Base-by-base conservation (phyloP, 2,329 filamentous ascomycete species). In the Lecanosticta acicola region DNA sequence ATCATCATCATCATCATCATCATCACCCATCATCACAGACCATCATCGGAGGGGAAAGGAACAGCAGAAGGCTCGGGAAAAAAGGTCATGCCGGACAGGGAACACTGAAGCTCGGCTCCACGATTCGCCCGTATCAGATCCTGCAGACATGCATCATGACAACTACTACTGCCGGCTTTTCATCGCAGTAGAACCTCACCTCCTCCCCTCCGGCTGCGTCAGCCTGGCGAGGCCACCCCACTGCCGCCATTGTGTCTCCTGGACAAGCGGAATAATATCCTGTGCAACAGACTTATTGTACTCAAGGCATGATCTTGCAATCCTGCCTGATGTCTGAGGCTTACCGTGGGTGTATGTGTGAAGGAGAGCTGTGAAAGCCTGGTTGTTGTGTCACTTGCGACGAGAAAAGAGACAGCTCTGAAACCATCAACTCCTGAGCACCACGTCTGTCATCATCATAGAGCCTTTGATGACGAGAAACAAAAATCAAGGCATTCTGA, bases 21-120 rank as follows among this genome's bases (percentile, higher is more conserved):
- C 38, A 32, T 40, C 38, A 38, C 24, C 36, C n/a, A n/a, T n/a
- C n/a, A n/a, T n/a, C n/a, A n/a, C n/a, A n/a, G n/a, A 39, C n/a
- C 17, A 39, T 39, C 37, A 21, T 24, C 13, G 37, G 11, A 26
- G 39, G 21, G 39, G 39, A 41, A 29, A 11, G 24, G 24, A 29
- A 29, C 5, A 5, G 24, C 5, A 29, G 24, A 29, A 29, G 24
- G 24, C 24, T 29, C 24, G 24, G 24, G 24, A 29, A 29, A 29
- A 29, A 29, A 29, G 24, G 24, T 29, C 24, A 11, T 5, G 7
- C 11, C 24, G 11, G 5, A 7, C 24, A 11, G 11, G 11, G 7
- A 5, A 29, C 24, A 7, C 24, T 5, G 5, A 5, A 29, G 11
- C 11, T 5, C 24, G 24, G 24, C 24, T 11, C 7, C 24, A 11